These are phyloP conservation scores for Metarhizium brunneum DNA, from an alignment of 2,329 filamentous ascomycete genomes.

Conservation along the genomic window DNA sequence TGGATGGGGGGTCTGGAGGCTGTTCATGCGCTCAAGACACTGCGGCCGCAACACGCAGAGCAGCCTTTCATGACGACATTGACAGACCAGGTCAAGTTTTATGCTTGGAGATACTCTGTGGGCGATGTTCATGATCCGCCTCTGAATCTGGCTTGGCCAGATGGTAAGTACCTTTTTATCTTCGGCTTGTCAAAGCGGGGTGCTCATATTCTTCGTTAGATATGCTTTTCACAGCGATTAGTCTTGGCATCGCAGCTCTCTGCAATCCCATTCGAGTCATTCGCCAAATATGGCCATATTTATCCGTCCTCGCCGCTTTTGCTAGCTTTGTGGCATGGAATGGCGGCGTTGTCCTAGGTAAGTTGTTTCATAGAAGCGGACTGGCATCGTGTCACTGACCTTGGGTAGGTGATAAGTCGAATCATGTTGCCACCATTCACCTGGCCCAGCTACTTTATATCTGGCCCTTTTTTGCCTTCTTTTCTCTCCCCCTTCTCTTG, in stretches of 20 bases:
- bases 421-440: constrained; percentile 84
- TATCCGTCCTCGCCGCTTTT: constrained; percentile 60
- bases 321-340: constrained; percentile 75
- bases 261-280: constrained; percentile 38
- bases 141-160: constrained; percentile 34
- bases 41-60: constrained; percentile 23
- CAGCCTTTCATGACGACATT: constrained; percentile 23
- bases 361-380: constrained; percentile 9
- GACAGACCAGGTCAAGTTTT: constrained; percentile 26
- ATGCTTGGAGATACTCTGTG: constrained; percentile 32
- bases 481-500: constrained; percentile 70
- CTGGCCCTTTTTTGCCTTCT: constrained; percentile 83
- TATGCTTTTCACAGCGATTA: constrained; percentile 48
- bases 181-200: background rate
- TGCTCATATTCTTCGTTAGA: constrained; percentile 28
- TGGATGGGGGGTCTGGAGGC: constrained; percentile 59
- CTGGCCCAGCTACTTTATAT: constrained; percentile 91
- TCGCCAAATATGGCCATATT: constrained; percentile 44
- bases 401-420: constrained; percentile 76
- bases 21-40: constrained; percentile 39
- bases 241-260: constrained; percentile 50
- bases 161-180: constrained; percentile 30
- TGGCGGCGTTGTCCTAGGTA: constrained; percentile 81
- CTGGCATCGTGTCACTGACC: background rate
- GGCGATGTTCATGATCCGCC: constrained; percentile 48